A percentile compares a stretch with the other conserved stretches of the same genome.
These are phyloP conservation scores for Flammula alnicola DNA, from an alignment of 1,284 basidiomycete species.

Conservation along the genomic window DNA sequence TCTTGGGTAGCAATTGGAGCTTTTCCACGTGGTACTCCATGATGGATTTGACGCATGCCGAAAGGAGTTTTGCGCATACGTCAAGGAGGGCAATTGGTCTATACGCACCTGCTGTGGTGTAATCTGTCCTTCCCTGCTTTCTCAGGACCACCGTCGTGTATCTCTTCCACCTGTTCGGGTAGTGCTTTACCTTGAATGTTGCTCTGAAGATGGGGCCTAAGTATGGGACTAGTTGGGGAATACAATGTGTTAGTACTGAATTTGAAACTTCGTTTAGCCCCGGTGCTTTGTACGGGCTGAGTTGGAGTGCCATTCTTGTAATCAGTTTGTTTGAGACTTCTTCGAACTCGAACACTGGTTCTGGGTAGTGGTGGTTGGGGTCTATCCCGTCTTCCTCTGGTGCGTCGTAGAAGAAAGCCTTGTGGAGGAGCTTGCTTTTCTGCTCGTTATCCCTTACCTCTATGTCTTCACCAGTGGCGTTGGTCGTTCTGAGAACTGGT, in stretches of 20 bases:
- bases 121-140: constrained; percentile 43
- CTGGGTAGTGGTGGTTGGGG: constrained; percentile 25
- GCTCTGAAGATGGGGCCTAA: constrained; percentile 36
- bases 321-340: constrained; percentile 15
- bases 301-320: neutral
- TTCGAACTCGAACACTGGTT: constrained; percentile 21
- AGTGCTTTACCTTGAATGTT: constrained; percentile 29
- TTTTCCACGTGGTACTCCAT: constrained; percentile 24
- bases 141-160: constrained; percentile 39
- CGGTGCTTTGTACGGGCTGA: constrained; percentile 39
- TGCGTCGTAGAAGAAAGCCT: constrained; percentile 20
- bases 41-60: constrained; percentile 27
- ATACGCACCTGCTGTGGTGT: constrained; percentile 39
- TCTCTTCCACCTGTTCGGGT: constrained; percentile 36
- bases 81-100: constrained; percentile 45
- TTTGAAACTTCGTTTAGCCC: constrained; percentile 42
- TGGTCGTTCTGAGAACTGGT: constrained; percentile 29
- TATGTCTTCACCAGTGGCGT: neutral
- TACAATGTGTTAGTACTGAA: constrained; percentile 33
- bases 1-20: constrained; percentile 27
- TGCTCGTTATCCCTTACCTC: constrained; percentile 14
- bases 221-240: constrained; percentile 28
- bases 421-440: constrained; percentile 15
- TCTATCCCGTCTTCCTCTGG: constrained; percentile 15
- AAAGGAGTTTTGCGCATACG: constrained; percentile 28